These are phyloP conservation scores for Pseudopithomyces maydicus DNA, from an alignment of 2,329 filamentous ascomycete genomes.

Conservation along the genomic window DNA sequence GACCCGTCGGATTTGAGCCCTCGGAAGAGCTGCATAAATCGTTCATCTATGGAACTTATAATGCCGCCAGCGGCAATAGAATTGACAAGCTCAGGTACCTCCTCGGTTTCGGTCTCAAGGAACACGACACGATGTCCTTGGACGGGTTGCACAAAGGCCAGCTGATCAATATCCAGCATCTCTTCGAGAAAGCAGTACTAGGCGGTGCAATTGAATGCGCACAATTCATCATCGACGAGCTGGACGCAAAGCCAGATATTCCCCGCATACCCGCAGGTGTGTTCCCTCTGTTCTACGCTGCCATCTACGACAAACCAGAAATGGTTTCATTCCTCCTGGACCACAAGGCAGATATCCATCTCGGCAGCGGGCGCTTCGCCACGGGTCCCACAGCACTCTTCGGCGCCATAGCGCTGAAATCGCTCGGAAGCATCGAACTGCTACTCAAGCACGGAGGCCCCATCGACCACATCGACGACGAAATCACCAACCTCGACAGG, in stretches of 20 bases:
- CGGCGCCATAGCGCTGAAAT: conserved; percentile 1
- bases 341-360: conserved; percentile 6
- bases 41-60: neutral
- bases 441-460: conserved; percentile 13
- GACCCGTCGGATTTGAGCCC: neutral
- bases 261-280: neutral
- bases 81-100: conserved; percentile 9
- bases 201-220: neutral
- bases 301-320: conserved; percentile 1
- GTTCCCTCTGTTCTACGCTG: conserved; percentile 3
- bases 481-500: conserved; percentile 6
- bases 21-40: neutral
- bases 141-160: conserved; percentile 3
- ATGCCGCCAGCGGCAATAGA: neutral
- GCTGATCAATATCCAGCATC: conserved; percentile 2
- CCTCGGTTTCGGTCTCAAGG: neutral
- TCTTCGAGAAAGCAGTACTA: neutral
- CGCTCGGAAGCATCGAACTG: neutral
- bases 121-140: conserved; percentile 7
- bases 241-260: neutral
- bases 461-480: conserved; percentile 9
- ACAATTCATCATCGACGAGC: neutral
- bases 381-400: conserved; percentile 11
- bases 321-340: conserved; percentile 11
- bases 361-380: conserved; percentile 9